These are phyloP conservation scores for Drechmeria coniospora DNA, from an alignment of 2,329 filamentous ascomycete genomes.

Conservation along the genomic window DNA sequence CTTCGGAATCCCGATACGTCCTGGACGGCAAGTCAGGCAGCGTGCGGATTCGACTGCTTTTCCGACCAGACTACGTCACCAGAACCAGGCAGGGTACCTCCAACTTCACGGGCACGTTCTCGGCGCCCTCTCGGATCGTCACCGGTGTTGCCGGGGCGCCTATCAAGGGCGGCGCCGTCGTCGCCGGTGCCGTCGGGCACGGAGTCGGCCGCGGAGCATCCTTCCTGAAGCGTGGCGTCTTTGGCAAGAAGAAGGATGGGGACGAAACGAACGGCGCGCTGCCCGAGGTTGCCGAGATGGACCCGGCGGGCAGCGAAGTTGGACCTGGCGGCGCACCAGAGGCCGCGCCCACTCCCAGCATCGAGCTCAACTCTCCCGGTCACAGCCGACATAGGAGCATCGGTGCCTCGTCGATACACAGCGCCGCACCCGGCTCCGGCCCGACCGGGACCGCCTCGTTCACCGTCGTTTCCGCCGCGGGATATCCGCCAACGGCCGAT, in stretches of 20 bases:
- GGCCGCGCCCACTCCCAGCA: conserved; percentile 14
- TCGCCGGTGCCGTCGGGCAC: conserved; percentile 55
- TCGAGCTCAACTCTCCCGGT: conserved; percentile 11
- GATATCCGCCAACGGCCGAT: conserved; percentile 62
- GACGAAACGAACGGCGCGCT: conserved; percentile 33
- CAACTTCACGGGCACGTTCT: conserved; percentile 85
- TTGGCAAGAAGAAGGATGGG: conserved; percentile 52
- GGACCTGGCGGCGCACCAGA: conserved; percentile 16
- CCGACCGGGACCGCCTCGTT: conserved; percentile 66
- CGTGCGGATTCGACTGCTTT: conserved; percentile 70
- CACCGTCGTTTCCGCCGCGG: conserved; percentile 61
- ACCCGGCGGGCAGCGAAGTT: conserved; percentile 22
- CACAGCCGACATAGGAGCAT: conserved; percentile 42
- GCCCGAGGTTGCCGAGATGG: conserved; percentile 24
- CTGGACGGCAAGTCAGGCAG: conserved; percentile 83
- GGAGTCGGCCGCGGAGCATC: conserved; percentile 80
- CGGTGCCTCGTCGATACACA: conserved; percentile 52
- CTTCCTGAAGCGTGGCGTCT: conserved; percentile 77
- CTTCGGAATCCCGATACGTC: conserved; percentile 56
- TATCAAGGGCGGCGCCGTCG: conserved; percentile 80
- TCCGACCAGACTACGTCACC: conserved; percentile 84
- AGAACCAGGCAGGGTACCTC: conserved; percentile 78
- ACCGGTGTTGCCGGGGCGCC: conserved; percentile 68
- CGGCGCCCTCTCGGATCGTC: conserved; percentile 74
- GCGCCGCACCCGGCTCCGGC: conserved; percentile 40